A percentile compares a stretch with the other conserved stretches of the same genome.
Evolutionary conservation across 2,329 filamentous ascomycete genomes (phyloP).

Genomic region (Ascochyta rabiei): DNA sequence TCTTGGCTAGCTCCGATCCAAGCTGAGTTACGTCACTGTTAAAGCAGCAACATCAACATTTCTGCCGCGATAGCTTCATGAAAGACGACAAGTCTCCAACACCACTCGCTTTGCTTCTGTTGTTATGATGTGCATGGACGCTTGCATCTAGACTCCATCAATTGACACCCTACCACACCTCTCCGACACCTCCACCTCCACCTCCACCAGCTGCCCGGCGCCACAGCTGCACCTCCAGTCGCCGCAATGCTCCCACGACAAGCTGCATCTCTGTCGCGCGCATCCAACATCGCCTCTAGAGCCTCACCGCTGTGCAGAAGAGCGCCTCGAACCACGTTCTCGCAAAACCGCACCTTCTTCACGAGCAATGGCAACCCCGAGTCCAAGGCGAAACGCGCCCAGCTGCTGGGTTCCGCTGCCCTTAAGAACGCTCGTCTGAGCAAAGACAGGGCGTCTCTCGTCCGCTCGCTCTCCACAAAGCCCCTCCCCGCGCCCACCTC

Average conservation of each 20-base stretch:
- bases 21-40: neutral
- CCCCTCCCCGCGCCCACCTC: slow-evolving; percentile 40
- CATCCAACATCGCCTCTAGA: slow-evolving; percentile 26
- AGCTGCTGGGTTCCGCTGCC: slow-evolving; percentile 24
- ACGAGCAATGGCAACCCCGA: slow-evolving; percentile 35
- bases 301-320: slow-evolving; percentile 21
- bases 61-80: slow-evolving; percentile 3
- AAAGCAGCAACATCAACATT: slow-evolving; percentile 1
- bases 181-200: neutral
- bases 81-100: neutral
- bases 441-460: slow-evolving; percentile 22
- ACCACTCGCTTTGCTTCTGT: slow-evolving; percentile 5
- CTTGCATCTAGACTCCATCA: neutral
- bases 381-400: slow-evolving; percentile 29
- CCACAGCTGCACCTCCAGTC: slow-evolving; percentile 6
- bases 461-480: slow-evolving; percentile 39
- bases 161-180: slow-evolving; percentile 4
- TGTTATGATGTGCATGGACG: neutral
- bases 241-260: slow-evolving; percentile 40
- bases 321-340: slow-evolving; percentile 11
- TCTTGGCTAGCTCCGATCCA: slow-evolving; percentile 3
- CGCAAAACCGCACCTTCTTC: slow-evolving; percentile 33
- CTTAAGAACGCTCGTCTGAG: slow-evolving; percentile 27
- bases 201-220: slow-evolving; percentile 2
- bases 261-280: slow-evolving; percentile 38